phyloP scores from a whole-genome alignment of 805 yeast species.

The Starmerella kuoi region DNA sequence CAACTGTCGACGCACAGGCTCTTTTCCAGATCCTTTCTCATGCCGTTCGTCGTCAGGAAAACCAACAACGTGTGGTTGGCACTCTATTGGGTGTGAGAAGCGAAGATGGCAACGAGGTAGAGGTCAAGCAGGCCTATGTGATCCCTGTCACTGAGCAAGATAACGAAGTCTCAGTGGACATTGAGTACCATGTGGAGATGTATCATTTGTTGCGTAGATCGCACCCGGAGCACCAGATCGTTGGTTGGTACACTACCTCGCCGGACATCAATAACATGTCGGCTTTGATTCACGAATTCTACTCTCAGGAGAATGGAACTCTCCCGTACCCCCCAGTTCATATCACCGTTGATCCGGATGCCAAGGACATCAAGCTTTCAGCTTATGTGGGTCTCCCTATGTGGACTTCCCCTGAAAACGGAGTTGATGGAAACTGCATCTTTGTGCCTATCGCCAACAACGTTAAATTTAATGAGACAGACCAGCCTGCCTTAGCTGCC shows the following conservation, averaged over 20 bases:
- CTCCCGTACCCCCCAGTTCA: constrained; percentile 69
- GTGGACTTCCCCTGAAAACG: constrained; percentile 30
- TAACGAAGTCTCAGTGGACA: constrained; percentile 66
- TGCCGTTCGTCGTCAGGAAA: constrained; percentile 44
- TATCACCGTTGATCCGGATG: constrained; percentile 53
- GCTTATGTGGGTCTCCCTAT: constrained; percentile 72
- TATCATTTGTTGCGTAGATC: constrained; percentile 62
- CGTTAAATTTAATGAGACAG: constrained; percentile 45
- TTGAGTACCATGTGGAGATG: constrained; percentile 58
- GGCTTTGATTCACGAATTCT: constrained; percentile 70
- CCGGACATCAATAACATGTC: constrained; percentile 55
- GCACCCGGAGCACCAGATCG: constrained; percentile 62
- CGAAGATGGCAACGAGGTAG: constrained; percentile 69
- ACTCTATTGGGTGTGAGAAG: constrained; percentile 70
- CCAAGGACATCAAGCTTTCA: constrained; percentile 40
- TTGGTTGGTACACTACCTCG: constrained; percentile 69
- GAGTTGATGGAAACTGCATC: constrained; percentile 37
- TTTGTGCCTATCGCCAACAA: constrained; percentile 67
- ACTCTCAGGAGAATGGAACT: constrained; percentile 57
- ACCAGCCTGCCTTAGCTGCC: constrained; percentile 31
- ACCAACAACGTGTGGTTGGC: constrained; percentile 56
- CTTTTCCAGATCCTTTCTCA: constrained; percentile 67
- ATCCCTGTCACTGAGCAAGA: constrained; percentile 60
- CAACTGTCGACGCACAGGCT: constrained; percentile 55
- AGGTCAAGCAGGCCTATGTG: constrained; percentile 61